Percentiles rank a stretch among this genome's conserved stretches.
phyloP scores from a whole-genome alignment of 2,329 filamentous ascomycete genomes.

The Fonsecaea monophora region DNA sequence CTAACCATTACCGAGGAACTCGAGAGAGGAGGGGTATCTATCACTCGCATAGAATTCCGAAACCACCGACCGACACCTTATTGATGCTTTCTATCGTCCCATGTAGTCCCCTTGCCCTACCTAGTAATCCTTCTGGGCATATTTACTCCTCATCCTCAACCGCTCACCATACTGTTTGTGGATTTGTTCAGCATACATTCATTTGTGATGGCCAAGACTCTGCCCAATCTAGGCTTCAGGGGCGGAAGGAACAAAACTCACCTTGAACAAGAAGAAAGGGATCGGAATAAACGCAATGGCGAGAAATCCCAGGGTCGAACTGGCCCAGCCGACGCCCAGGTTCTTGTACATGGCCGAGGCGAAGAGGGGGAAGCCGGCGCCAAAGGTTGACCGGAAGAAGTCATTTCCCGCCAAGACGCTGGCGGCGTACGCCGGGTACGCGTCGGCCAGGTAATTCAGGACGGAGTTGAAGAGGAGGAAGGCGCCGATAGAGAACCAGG shows the following conservation, averaged over 20 bases:
- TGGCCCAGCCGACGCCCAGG: constrained; percentile 49
- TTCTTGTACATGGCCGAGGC: constrained; percentile 45
- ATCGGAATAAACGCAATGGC: constrained; percentile 46
- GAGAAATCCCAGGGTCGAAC: constrained; percentile 47
- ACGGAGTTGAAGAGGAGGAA: constrained; percentile 47
- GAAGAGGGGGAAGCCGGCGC: constrained; percentile 47
- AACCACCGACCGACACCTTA: not conserved
- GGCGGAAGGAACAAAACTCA: constrained; percentile 37
- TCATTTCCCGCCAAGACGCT: constrained; percentile 51
- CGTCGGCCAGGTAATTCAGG: constrained; percentile 41
- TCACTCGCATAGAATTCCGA: not conserved
- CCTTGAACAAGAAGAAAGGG: constrained; percentile 40
- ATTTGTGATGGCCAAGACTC: too few relatives aligned
- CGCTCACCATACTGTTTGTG: constrained; percentile 26
- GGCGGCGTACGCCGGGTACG: constrained; percentile 45
- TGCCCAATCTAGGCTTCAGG: constrained; percentile 19
- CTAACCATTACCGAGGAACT: not conserved
- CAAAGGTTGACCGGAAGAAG: constrained; percentile 49
- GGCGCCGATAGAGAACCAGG: constrained; percentile 49
- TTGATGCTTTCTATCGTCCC: not conserved
- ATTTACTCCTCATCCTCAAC: constrained; percentile 26
- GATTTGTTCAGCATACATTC: not conserved
- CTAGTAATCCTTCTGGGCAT: constrained; percentile 33
- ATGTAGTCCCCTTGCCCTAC: not conserved
- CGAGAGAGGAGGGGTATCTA: not conserved